Percentiles rank a stretch among this genome's conserved stretches.
phyloP scores from a whole-genome alignment of 257 asterid species.

The Solanum chiquidenum region DNA sequence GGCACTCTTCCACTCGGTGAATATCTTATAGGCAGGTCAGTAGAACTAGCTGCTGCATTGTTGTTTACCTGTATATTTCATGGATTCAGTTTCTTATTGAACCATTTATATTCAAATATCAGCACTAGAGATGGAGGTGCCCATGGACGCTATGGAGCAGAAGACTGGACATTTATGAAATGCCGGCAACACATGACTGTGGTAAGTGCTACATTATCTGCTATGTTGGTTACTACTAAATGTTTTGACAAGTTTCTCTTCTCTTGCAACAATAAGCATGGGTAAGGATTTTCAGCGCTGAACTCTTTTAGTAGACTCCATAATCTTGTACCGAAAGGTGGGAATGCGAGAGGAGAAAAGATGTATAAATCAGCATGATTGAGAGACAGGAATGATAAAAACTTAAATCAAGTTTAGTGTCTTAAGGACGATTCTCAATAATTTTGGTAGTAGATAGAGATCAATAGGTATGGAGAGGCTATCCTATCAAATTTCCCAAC shows the following conservation, averaged over 20 bases:
- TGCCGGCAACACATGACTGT: slow-evolving; percentile 80
- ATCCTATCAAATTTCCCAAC: background rate
- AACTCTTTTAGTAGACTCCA: background rate
- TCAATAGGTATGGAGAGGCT: background rate
- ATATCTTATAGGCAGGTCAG: slow-evolving; percentile 85
- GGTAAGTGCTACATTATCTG: slow-evolving; percentile 33
- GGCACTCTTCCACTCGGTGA: slow-evolving; percentile 97
- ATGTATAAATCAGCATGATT: background rate
- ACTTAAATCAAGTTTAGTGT: background rate
- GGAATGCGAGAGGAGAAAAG: background rate
- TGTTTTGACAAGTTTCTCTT: background rate
- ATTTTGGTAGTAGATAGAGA: background rate
- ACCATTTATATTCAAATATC: slow-evolving; percentile 17
- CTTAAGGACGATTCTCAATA: background rate
- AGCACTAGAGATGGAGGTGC: slow-evolving; percentile 95
- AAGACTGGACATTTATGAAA: slow-evolving; percentile 82
- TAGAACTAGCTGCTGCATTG: slow-evolving; percentile 6
- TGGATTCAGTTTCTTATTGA: slow-evolving; percentile 1
- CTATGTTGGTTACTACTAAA: background rate
- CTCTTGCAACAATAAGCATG: background rate
- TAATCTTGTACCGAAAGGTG: background rate
- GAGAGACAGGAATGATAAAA: background rate
- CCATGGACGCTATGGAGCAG: slow-evolving; percentile 87
- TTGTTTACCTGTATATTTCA: background rate
- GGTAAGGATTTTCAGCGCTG: background rate